These are phyloP conservation scores for Lasiosphaeria miniovina DNA, from an alignment of 495 filamentous ascomycete genomes.

Conservation along the genomic window DNA sequence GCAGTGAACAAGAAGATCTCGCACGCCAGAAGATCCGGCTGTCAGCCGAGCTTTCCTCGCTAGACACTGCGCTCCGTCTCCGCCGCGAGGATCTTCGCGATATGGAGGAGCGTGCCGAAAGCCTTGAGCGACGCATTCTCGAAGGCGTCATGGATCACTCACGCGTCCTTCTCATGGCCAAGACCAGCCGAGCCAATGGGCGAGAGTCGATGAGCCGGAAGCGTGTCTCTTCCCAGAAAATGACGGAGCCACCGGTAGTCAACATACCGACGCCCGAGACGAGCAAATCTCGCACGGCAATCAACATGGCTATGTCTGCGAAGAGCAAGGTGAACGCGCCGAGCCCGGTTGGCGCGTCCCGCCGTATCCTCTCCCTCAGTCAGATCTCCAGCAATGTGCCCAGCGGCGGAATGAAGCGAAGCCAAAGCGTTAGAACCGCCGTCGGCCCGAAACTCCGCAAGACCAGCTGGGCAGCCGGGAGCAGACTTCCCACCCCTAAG, in stretches of 20 bases:
- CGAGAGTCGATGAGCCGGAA: slow-evolving; percentile 65
- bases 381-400: slow-evolving; percentile 77
- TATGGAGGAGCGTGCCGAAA: slow-evolving; percentile 84
- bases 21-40: slow-evolving; percentile 69
- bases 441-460: slow-evolving; percentile 65
- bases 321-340: slow-evolving; percentile 37
- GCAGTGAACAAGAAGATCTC: slow-evolving; percentile 68
- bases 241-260: neutral
- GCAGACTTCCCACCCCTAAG: slow-evolving; percentile 35
- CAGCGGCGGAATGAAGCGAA: slow-evolving; percentile 57
- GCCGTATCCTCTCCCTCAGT: slow-evolving; percentile 83
- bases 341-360: slow-evolving; percentile 51
- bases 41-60: slow-evolving; percentile 75
- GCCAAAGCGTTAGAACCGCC: slow-evolving; percentile 60
- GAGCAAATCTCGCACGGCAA: slow-evolving; percentile 38
- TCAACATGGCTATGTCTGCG: slow-evolving; percentile 44
- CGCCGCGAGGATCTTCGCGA: slow-evolving; percentile 85
- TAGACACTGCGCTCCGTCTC: slow-evolving; percentile 84
- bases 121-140: slow-evolving; percentile 84
- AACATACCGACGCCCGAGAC: slow-evolving; percentile 3
- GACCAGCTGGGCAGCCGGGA: slow-evolving; percentile 63
- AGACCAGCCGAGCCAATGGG: slow-evolving; percentile 42
- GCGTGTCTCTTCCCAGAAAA: slow-evolving; percentile 45
- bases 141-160: slow-evolving; percentile 96
- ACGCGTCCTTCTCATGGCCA: slow-evolving; percentile 72